Evolutionary conservation across 2,329 filamentous ascomycete genomes (phyloP), one percentile per base, ranked within the genome.

Genomic region (Achaetomium macrosporum): DNA sequence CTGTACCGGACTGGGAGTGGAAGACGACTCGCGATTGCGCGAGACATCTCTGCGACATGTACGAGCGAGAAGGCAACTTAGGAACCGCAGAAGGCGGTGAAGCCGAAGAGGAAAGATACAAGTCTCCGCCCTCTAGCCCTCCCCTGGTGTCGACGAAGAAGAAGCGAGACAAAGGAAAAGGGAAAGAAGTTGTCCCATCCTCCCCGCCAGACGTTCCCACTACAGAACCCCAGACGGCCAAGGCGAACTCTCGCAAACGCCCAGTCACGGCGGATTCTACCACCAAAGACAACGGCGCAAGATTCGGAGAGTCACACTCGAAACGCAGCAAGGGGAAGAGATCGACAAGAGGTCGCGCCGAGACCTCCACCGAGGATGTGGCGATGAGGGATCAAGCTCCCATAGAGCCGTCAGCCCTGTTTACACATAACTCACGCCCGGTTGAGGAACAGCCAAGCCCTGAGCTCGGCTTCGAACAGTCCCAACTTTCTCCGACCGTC

Each of bases 1-100:
- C 55, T 5, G 59, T 64, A 16, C 61, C 61, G 1, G 53, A 55
- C 1, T 57, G 51, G 50, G 53, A 59, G 36, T 36, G 40, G 29
- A 63, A 58, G 49, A 54, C 51, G 2, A 55, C 59, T 0, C 39
- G 39, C 16, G 53, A 58, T 1, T 64, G 61, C 37, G 61, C 62
- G 9, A 44, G 51, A 36, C 50, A 59, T 19, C 44, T 64, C 8
- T 56, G 52, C 43, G 47, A 60, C 5, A 59, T 59, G 56, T 62
- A 59, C 31, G 57, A 63, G 40, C 47, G n/a, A 2, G 61, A 63
- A 17, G 61, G 54, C 35, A n/a, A 47, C 11, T 57, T 59, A 42
- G 55, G 52, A 5, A 6, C 31, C 20, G n/a, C 35, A 8, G 52
- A 42, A 7, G 33, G 31, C 4, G 29, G 30, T 11, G 47, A 48